Evolutionary conservation across 441 rosid species (phyloP), one percentile per base, ranked within the genome.

Genomic region (Mallotus repandus): DNA sequence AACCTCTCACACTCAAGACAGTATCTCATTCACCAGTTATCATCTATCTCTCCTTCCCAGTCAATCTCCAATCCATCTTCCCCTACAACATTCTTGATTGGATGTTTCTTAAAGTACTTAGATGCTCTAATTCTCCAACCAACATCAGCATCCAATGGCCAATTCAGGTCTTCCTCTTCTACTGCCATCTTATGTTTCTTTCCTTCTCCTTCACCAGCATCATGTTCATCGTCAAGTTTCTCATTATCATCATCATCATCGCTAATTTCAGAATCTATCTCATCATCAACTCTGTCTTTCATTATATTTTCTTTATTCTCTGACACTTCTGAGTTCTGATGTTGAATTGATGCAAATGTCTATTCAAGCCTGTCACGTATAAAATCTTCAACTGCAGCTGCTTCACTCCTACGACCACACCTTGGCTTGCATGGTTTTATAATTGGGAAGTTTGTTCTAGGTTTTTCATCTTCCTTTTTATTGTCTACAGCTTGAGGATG

Each of bases 81-180:
- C n/a, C 92, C 96, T 38, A 86, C 86, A 43, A 89, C 88, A 81
- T 91, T 94, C 88, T 80, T 91, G 74, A 94, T 91, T 0, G 96
- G 73, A 58, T 94, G 89, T 74, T 85, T 74, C 81, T 94, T 94
- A 82, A 94, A 92, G 81, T 91, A 92, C 80, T 92, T 93, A 0
- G 97, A 94, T 50, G 97, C 97, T 77, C 91, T 83, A 14, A 87
- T 84, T 68, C 97, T 97, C 99, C 97, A 92, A 14, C 99, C 99
- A 57, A 92, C 87, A 62, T 94, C 99, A 15, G 94, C 89, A 81
- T 92, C 99, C 78, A 88, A 21, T 6, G 97, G 99, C 97, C 99
- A 94, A 72, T 87, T 75, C 13, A 87, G 80, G 78, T 82, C 85
- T 58, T 94, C 99, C 75, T 88, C 97, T 83, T 94, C 96, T 62